Conservation (phyloP, 2,329 filamentous ascomycete genomes). For the Pseudocercospora pini-densiflorae region DNA sequence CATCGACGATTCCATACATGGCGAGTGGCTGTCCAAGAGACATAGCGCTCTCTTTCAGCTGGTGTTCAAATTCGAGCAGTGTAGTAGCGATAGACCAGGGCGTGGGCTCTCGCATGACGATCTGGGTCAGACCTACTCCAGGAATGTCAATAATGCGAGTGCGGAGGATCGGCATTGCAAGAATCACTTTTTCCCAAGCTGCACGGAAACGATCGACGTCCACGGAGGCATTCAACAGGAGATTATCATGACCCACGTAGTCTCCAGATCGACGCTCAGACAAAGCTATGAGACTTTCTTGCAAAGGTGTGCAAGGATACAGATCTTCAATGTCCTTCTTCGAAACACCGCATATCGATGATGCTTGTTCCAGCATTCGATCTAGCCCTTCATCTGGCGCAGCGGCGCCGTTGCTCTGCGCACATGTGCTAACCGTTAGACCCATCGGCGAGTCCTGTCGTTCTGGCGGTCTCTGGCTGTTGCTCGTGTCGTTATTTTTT, state of each 20-base stretch:
- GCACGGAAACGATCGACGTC: conserved; percentile 39
- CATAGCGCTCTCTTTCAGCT: background rate
- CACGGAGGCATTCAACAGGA: conserved; percentile 28
- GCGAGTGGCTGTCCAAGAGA: background rate
- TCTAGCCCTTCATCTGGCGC: background rate
- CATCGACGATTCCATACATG: conserved; percentile 5
- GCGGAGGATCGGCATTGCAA: conserved; percentile 43
- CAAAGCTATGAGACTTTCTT: conserved; percentile 53
- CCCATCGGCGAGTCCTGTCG: background rate
- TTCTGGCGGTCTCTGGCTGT: background rate
- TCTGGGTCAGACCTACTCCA: conserved; percentile 20
- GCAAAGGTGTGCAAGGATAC: conserved; percentile 47
- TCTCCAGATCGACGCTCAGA: conserved; percentile 57
- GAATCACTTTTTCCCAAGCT: conserved; percentile 44
- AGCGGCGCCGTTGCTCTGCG: background rate
- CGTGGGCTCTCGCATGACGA: conserved; percentile 26
- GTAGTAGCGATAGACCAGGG: conserved; percentile 31
- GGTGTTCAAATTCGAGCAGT: conserved; percentile 42
- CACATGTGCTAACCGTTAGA: background rate
- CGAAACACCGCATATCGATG: background rate
- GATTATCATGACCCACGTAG: conserved; percentile 53
- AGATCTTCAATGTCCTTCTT: conserved; percentile 49
- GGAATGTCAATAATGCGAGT: conserved; percentile 36
- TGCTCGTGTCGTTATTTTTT: background rate
- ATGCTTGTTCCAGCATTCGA: background rate